These are phyloP conservation scores for Pyracantha coccinea DNA, from an alignment of 331 rosid species.

Conservation along the genomic window DNA sequence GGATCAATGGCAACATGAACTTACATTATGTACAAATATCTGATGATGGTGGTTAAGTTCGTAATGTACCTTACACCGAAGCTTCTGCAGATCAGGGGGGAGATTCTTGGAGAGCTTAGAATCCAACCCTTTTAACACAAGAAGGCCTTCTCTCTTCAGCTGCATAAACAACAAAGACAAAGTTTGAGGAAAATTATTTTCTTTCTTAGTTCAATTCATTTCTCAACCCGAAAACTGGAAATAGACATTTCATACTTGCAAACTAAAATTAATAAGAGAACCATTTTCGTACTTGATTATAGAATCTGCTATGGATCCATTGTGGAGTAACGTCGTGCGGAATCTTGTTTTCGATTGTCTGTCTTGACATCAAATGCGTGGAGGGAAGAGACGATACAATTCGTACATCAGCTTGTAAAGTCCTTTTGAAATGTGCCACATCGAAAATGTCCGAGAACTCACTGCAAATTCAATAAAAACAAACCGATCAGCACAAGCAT, in stretches of 20 bases:
- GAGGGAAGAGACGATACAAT: constrained; percentile 40
- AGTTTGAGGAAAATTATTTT: neutral
- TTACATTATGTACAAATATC: neutral
- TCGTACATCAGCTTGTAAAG: constrained; percentile 42
- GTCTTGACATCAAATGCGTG: constrained; percentile 38
- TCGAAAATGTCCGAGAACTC: constrained; percentile 49
- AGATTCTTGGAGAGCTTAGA: constrained; percentile 59
- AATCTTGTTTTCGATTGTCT: constrained; percentile 26
- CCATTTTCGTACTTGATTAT: constrained; percentile 19
- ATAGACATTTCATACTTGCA: neutral
- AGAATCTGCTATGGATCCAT: constrained; percentile 42
- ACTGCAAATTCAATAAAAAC: constrained; percentile 17
- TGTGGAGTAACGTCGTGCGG: constrained; percentile 38
- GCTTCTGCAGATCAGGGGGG: constrained; percentile 50
- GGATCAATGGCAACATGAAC: neutral
- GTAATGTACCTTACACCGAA: constrained; percentile 38
- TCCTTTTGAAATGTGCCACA: constrained; percentile 35
- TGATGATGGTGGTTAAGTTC: neutral
- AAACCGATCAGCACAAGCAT: neutral
- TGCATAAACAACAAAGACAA: constrained; percentile 4
- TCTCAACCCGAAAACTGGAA: neutral
- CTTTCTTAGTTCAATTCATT: neutral
- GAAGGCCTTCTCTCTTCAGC: constrained; percentile 36
- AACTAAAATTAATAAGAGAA: neutral
- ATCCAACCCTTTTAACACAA: constrained; percentile 45